A percentile compares a stretch with the other conserved stretches of the same genome.
Conservation (phyloP, 495 filamentous ascomycete genomes). For the Pseudevernia furfuracea region DNA sequence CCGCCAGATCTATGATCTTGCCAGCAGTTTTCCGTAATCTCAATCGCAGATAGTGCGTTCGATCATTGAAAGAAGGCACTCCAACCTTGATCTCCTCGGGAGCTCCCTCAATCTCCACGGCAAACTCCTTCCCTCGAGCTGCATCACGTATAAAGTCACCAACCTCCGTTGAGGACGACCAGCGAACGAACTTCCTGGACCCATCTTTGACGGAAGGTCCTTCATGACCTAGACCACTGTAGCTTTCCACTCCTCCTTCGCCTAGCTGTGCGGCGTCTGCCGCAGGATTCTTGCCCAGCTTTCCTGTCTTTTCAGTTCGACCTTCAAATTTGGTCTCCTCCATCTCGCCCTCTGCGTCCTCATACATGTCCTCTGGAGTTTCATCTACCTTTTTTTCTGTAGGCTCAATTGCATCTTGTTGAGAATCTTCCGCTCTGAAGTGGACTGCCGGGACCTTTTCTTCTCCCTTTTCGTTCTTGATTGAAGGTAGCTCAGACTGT, state of each 20-base stretch:
- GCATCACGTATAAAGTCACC: conserved; percentile 95
- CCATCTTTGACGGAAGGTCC: conserved; percentile 30
- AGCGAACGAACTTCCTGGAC: conserved; percentile 66
- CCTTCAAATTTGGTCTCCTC: conserved; percentile 45
- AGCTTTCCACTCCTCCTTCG: conserved; percentile 51
- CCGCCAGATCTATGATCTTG: conserved; percentile 57
- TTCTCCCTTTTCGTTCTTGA: conserved; percentile 47
- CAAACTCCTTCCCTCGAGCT: conserved; percentile 73
- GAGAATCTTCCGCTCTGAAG: conserved; percentile 72
- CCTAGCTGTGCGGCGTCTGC: conserved; percentile 29
- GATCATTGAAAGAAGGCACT: conserved; percentile 81
- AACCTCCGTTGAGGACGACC: conserved; percentile 82
- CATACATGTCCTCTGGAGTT: conserved; percentile 26
- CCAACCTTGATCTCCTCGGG: conserved; percentile 62
- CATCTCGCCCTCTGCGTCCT: conserved; percentile 33
- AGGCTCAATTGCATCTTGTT: conserved; percentile 47
- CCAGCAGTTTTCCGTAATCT: conserved; percentile 62
- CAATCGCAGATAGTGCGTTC: conserved; percentile 77
- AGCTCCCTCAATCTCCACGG: conserved; percentile 71
- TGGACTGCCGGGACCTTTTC: conserved; percentile 64
- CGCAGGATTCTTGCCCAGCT: conserved; percentile 31
- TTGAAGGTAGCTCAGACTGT: conserved; percentile 73
- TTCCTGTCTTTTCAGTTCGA: conserved; percentile 40
- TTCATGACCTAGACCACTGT: conserved; percentile 53
- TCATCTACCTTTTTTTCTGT: conserved; percentile 25